phyloP scores from a whole-genome alignment of 192 early-diverging fungal species.

The Coemansia sp. region DNA sequence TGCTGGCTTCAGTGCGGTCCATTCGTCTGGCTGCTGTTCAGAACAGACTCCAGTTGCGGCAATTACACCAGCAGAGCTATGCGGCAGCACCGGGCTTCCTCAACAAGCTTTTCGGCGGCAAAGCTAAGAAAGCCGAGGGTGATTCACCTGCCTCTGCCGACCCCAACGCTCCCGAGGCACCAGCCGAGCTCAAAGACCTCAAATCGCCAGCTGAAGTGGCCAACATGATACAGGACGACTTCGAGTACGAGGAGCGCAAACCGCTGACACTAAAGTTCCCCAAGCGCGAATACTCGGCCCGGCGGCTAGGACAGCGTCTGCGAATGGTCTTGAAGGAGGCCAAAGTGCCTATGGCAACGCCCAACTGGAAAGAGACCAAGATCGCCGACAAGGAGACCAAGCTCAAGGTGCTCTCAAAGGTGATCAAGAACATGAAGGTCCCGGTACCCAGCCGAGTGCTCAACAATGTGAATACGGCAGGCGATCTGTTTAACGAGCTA shows the following conservation, averaged over 20 bases:
- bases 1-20: constrained; percentile 9
- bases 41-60: neutral
- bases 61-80: constrained; percentile 28
- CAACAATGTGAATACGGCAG: constrained; percentile 42
- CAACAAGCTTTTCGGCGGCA: constrained; percentile 37
- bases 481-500: constrained; percentile 40
- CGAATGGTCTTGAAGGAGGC: constrained; percentile 8
- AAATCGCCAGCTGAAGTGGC: neutral
- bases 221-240: neutral
- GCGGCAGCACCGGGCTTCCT: constrained; percentile 17
- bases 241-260: neutral
- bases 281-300: constrained; percentile 17
- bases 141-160: constrained; percentile 7
- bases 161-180: constrained; percentile 2
- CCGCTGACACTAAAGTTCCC: constrained; percentile 23
- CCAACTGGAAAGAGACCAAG: constrained; percentile 39
- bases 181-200: neutral
- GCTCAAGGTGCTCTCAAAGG: constrained; percentile 38
- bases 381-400: constrained; percentile 28
- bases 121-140: constrained; percentile 7
- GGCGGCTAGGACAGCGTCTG: constrained; percentile 19
- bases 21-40: neutral
- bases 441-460: constrained; percentile 39
- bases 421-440: constrained; percentile 31
- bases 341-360: constrained; percentile 14